These are phyloP conservation scores for Paecilomyces niveus DNA, from an alignment of 2,329 filamentous ascomycete species.

Conservation along the genomic window DNA sequence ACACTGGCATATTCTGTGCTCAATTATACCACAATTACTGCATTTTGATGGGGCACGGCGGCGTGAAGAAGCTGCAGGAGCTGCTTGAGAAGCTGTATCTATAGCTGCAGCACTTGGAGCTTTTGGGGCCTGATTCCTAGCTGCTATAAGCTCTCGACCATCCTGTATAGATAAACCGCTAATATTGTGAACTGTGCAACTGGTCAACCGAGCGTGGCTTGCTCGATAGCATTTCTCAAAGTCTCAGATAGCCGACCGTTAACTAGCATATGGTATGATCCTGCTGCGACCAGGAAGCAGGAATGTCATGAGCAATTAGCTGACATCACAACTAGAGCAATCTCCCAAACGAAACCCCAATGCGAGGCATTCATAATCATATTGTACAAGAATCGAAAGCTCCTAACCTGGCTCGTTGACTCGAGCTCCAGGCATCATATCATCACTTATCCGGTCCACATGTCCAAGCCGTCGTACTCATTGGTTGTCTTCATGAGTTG, in stretches of 20 bases:
- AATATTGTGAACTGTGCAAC: not conserved
- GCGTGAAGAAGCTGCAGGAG: too few relatives aligned
- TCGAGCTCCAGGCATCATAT: not conserved
- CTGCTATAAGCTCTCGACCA: too few relatives aligned
- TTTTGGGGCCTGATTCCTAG: too few relatives aligned
- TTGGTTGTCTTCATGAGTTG: constrained; percentile 32
- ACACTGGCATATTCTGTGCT: too few relatives aligned
- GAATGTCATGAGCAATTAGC: not conserved
- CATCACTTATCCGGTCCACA: constrained; percentile 14
- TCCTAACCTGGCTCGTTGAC: not conserved
- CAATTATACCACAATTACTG: too few relatives aligned
- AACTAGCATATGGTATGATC: not conserved
- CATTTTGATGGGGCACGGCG: too few relatives aligned
- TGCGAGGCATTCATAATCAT: not conserved
- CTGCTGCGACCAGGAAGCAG: not conserved
- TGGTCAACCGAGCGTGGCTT: not conserved
- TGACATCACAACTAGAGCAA: not conserved
- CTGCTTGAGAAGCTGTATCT: too few relatives aligned
- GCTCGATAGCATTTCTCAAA: not conserved
- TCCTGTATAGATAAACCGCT: too few relatives aligned
- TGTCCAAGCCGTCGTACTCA: constrained; percentile 16
- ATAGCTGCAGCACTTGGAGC: too few relatives aligned
- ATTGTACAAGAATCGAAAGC: not conserved
- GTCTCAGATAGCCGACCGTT: not conserved
- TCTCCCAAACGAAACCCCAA: not conserved